Evolutionary conservation across 2,329 filamentous ascomycete species (phyloP).

Genomic region (Colletotrichum trifolii): DNA sequence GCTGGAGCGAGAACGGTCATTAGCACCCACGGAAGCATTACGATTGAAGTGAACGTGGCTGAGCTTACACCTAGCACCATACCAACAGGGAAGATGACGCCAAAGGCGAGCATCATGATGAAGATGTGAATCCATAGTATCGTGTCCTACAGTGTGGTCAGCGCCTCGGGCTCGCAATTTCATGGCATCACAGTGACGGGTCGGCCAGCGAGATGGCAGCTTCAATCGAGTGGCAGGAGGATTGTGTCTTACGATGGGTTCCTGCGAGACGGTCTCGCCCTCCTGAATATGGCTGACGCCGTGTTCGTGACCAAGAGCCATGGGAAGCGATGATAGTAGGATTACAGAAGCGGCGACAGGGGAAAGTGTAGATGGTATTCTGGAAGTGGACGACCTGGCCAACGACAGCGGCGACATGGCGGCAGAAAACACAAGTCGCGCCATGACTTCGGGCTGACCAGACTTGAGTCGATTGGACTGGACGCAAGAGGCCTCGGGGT

Average conservation of each 20-base stretch:
- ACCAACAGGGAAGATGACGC: conserved; percentile 90
- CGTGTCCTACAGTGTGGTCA: conserved; percentile 70
- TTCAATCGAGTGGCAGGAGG: not conserved
- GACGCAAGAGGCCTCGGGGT: not conserved
- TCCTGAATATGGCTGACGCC: conserved; percentile 69
- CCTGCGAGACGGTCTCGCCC: conserved; percentile 74
- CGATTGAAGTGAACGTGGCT: too few relatives aligned
- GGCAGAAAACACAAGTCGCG: conserved; percentile 28
- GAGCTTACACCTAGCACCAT: conserved; percentile 89
- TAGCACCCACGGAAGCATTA: not conserved
- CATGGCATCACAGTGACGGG: too few relatives aligned
- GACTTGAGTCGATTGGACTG: too few relatives aligned
- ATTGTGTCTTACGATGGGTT: conserved; percentile 73
- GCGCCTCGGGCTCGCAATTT: conserved; percentile 32
- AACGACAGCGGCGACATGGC: conserved; percentile 22
- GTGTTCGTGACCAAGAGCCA: conserved; percentile 58
- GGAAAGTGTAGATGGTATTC: conserved; percentile 12
- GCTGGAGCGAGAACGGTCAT: conserved; percentile 58
- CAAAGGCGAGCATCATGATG: conserved; percentile 87
- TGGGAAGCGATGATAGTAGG: conserved; percentile 34
- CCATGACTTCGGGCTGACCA: conserved; percentile 16
- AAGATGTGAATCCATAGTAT: conserved; percentile 96
- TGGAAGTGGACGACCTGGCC: not conserved
- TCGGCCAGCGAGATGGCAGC: too few relatives aligned
- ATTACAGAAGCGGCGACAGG: conserved; percentile 8